Percentiles rank a stretch among this genome's conserved stretches.
Evolutionary conservation across 1,139 yeast species (phyloP).

Genomic region (Blastobotrys aristatus): DNA sequence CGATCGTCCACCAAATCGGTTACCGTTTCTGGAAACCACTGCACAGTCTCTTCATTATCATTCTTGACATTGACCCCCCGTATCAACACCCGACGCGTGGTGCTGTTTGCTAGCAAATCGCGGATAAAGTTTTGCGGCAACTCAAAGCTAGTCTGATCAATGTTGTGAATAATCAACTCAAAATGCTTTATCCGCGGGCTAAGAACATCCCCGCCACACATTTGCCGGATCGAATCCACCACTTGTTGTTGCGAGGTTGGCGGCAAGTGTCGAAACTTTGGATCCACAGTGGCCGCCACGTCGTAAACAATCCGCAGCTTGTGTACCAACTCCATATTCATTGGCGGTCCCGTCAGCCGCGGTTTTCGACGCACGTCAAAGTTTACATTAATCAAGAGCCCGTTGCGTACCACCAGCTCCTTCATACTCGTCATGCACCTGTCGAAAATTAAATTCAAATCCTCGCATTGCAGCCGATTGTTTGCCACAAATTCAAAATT

Average conservation of each 20-base stretch:
- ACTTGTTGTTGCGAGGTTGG: neutral
- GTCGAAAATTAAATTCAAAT: neutral
- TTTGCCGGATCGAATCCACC: conserved; percentile 1
- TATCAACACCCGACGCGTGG: neutral
- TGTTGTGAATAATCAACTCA: neutral
- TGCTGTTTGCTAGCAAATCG: neutral
- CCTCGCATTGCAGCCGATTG: neutral
- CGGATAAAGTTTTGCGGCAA: neutral
- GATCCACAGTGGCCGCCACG: neutral
- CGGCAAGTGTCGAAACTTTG: neutral
- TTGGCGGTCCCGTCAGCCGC: neutral
- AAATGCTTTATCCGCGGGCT: neutral
- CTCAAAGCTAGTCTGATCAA: neutral
- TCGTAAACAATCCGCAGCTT: conserved; percentile 4
- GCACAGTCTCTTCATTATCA: neutral
- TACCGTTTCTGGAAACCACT: conserved; percentile 5
- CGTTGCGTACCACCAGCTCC: neutral
- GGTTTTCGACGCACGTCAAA: conserved; percentile 6
- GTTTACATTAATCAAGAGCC: conserved; percentile 1
- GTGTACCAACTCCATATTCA: conserved; percentile 6
- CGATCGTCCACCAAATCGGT: conserved; percentile 1
- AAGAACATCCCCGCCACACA: conserved; percentile 7
- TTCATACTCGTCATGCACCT: neutral
- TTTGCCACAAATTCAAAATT: conserved; percentile 10
- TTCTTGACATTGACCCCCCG: conserved; percentile 1